phyloP scores from a whole-genome alignment of 2,329 filamentous ascomycete genomes.

The Aspergillus niger region DNA sequence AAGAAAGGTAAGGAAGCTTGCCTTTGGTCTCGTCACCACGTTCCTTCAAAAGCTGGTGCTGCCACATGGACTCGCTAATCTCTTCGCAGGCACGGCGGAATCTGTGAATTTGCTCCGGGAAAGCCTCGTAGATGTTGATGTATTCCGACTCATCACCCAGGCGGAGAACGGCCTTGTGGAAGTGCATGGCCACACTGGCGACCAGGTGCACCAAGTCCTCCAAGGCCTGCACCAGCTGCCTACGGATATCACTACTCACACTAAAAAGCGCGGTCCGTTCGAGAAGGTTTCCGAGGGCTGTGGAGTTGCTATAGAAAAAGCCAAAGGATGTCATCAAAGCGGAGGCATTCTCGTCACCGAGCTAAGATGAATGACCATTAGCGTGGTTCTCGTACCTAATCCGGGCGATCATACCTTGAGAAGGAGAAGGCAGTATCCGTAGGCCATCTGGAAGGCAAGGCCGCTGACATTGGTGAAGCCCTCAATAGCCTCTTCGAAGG shows the following conservation, averaged over 20 bases:
- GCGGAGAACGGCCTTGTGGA: conserved; percentile 32
- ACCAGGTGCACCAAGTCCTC: conserved; percentile 39
- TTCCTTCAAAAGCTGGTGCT: conserved; percentile 39
- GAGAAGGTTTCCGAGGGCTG: conserved; percentile 46
- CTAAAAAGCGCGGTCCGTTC: conserved; percentile 51
- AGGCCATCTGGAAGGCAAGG: conserved; percentile 51
- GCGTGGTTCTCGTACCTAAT: background rate
- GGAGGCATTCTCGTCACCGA: conserved; percentile 50
- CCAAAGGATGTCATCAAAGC: conserved; percentile 55
- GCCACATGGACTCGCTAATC: conserved; percentile 45
- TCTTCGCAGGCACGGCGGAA: conserved; percentile 40
- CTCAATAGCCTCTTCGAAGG: conserved; percentile 40
- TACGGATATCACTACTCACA: conserved; percentile 51
- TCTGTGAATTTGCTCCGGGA: conserved; percentile 38
- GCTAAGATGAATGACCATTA: conserved; percentile 29
- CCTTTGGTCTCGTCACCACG: conserved; percentile 34
- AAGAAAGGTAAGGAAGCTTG: conserved; percentile 8
- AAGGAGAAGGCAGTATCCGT: conserved; percentile 51
- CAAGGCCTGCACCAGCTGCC: conserved; percentile 46
- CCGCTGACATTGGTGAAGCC: conserved; percentile 41
- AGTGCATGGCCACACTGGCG: conserved; percentile 38
- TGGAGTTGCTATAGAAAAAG: conserved; percentile 54
- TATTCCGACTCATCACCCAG: conserved; percentile 21
- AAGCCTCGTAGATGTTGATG: conserved; percentile 43
- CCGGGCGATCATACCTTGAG: conserved; percentile 45